Conservation (phyloP, 495 filamentous ascomycete species). For the Chaetomium cochliodes region DNA sequence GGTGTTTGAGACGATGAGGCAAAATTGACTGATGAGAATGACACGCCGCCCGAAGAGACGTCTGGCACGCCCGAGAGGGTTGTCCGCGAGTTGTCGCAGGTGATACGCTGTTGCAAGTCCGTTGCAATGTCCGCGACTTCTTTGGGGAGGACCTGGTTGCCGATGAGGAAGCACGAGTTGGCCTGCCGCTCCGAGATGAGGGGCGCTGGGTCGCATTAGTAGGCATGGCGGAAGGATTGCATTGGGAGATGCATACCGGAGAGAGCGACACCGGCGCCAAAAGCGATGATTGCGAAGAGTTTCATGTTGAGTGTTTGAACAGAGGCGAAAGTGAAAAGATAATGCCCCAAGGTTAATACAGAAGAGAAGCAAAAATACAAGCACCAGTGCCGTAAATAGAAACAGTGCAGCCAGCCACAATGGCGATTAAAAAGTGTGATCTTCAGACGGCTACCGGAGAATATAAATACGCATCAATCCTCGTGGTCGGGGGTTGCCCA, state of each 20-base stretch:
- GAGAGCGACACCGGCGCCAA: constrained; percentile 20
- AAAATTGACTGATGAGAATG: constrained; percentile 50
- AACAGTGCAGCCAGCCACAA: constrained; percentile 17
- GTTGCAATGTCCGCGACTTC: constrained; percentile 37
- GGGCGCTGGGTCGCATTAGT: constrained; percentile 19
- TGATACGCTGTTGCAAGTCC: constrained; percentile 36
- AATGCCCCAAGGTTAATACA: background rate
- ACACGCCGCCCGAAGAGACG: constrained; percentile 41
- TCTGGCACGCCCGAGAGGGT: constrained; percentile 47
- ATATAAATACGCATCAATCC: background rate
- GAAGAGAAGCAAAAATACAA: background rate
- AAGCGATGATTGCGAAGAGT: constrained; percentile 14
- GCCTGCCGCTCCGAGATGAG: constrained; percentile 21
- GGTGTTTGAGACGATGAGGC: constrained; percentile 38
- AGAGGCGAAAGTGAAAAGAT: background rate
- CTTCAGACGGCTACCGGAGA: background rate
- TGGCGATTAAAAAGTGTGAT: constrained; percentile 17
- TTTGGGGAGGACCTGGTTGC: constrained; percentile 38
- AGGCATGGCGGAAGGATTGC: background rate
- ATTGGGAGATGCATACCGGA: constrained; percentile 13
- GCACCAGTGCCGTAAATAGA: background rate
- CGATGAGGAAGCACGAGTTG: constrained; percentile 49
- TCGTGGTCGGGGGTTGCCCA: background rate
- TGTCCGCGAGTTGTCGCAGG: constrained; percentile 37
- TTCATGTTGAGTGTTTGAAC: constrained; percentile 18